Evolutionary conservation across 352 stramenopile genomes (phyloP), one percentile per base, ranked within the genome.

Genomic region (Phytophthora meadii): DNA sequence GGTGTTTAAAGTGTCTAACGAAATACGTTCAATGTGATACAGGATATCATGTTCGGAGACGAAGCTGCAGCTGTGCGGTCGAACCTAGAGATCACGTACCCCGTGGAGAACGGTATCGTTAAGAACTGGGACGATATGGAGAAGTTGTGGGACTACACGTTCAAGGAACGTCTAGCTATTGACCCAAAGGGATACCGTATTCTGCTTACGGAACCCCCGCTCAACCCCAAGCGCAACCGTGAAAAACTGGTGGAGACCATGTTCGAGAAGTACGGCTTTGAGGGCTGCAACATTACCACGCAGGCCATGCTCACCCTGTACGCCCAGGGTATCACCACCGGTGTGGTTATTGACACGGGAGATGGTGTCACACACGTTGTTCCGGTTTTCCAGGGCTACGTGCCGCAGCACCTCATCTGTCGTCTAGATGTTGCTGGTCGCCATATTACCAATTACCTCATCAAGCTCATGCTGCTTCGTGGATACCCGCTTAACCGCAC

Each of bases 81-180:
- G 50, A 93, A 90, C 67, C 74, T 97, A 27, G 87, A 96, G 72
- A 94, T 95, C 76, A 82, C 75, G 66, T 96, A 97, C 75, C 90
- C 89, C 11, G 92, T 99, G 24, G 93, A 98, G 72, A 98, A 99
- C 70, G 96, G 96, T 36, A 98, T 99, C 54, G 94, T 99, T 10
- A 96, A 96, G 74, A 98, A 98, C 81, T 99, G 96, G 96, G 92
- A 98, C 52, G 95, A 98, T 67, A 98, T 99, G 95, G 90, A 98
- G 74, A 93, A 98, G 62, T 77, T 99, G 28, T 99, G 96, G 96
- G 95, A 98, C 74, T 98, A 99, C 77, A 98, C 93, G 48, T 98
- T 98, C 76, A 79, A 95, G 53, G 92, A 98, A 58, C 94, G 93
- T 2, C 69, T 98, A 56, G 76, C 57, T 36, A 90, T 92, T 49